Evolutionary conservation across 805 yeast species (phyloP).

Genomic region (Sugiyamaella americana): DNA sequence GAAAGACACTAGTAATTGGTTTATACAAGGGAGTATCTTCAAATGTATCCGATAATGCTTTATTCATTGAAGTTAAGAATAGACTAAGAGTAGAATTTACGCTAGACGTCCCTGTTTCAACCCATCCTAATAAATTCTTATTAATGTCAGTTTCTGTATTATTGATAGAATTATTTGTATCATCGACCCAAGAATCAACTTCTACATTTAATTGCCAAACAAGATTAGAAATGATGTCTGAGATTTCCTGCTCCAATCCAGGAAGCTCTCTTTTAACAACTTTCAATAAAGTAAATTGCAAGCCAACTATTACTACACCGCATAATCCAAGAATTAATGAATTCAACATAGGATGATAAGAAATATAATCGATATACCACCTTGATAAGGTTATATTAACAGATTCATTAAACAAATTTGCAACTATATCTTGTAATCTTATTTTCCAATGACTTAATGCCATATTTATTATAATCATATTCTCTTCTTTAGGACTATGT

Average conservation of each 20-base stretch:
- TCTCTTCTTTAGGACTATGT: conserved; percentile 7
- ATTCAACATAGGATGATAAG: conserved; percentile 46
- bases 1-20: conserved; percentile 62
- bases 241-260: conserved; percentile 13
- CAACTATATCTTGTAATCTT: conserved; percentile 15
- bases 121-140: conserved; percentile 58
- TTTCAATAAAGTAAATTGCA: conserved; percentile 39
- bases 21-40: conserved; percentile 58
- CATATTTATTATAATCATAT: conserved; percentile 19
- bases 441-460: conserved; percentile 13
- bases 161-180: conserved; percentile 51
- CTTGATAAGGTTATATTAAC: conserved; percentile 20
- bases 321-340: conserved; percentile 49
- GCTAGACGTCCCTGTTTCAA: conserved; percentile 48
- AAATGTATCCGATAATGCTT: conserved; percentile 53
- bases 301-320: conserved; percentile 48
- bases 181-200: conserved; percentile 42
- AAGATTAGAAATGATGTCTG: conserved; percentile 1
- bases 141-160: conserved; percentile 51
- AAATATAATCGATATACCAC: conserved; percentile 48
- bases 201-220: conserved; percentile 11
- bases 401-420: conserved; percentile 10
- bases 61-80: conserved; percentile 55
- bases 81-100: conserved; percentile 55
- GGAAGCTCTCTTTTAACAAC: conserved; percentile 15